Evolutionary conservation across 208 protist genomes (phyloP).

Genomic region (Leishmania mexicana): DNA sequence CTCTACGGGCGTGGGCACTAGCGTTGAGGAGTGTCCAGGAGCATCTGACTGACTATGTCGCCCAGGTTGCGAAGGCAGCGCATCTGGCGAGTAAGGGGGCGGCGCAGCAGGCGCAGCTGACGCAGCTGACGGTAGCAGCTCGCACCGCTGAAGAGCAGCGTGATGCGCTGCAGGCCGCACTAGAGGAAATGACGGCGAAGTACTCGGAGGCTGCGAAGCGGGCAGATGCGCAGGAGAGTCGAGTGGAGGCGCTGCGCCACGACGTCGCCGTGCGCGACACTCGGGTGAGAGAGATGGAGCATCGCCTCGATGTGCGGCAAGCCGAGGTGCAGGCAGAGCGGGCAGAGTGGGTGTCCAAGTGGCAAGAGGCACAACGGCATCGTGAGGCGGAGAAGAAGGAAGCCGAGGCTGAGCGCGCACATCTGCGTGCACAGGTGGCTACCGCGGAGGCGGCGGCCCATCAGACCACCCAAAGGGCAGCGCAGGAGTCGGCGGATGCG

Average conservation of each 20-base stretch:
- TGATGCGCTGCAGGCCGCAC: slow-evolving; percentile 9
- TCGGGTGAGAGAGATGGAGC: slow-evolving; percentile 11
- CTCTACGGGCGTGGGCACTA: background rate
- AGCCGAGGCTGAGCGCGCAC: background rate
- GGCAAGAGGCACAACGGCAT: slow-evolving; percentile 29
- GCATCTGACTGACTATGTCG: background rate
- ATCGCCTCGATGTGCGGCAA: slow-evolving; percentile 14
- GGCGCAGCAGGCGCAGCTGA: background rate
- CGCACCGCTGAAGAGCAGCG: slow-evolving; percentile 9
- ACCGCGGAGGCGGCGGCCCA: slow-evolving; percentile 12
- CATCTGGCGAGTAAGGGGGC: background rate
- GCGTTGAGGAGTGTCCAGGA: background rate
- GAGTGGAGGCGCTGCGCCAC: slow-evolving; percentile 3
- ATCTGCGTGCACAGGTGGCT: slow-evolving; percentile 8
- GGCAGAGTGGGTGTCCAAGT: slow-evolving; percentile 29
- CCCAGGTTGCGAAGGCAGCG: background rate
- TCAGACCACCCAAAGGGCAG: background rate
- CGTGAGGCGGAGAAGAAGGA: slow-evolving; percentile 21
- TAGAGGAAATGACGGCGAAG: slow-evolving; percentile 20
- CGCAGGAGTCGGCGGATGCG: background rate
- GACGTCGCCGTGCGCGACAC: slow-evolving; percentile 12
- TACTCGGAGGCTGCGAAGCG: background rate
- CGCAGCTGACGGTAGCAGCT: background rate
- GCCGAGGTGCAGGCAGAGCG: slow-evolving; percentile 35
- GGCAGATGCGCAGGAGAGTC: background rate